phyloP scores from a whole-genome alignment of 768 basidiomycete genomes.

The Kwoniella dejecticola region DNA sequence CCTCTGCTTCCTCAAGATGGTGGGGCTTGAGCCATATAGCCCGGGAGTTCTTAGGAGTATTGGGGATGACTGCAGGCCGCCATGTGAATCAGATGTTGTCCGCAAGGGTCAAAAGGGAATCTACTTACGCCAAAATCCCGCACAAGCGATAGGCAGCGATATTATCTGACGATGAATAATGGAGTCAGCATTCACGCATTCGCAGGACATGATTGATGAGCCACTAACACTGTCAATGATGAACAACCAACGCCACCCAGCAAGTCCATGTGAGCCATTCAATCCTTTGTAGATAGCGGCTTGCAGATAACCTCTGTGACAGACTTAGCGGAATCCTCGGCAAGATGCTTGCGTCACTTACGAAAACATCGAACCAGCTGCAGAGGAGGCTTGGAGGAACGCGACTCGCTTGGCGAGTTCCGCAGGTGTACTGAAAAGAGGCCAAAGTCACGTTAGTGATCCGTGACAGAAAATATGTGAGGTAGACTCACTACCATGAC shows the following conservation, averaged over 20 bases:
- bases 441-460: not conserved
- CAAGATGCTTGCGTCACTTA: slow-evolving; percentile 35
- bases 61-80: not conserved
- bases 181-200: not conserved
- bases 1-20: slow-evolving; percentile 2
- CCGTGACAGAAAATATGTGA: not conserved
- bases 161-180: not conserved
- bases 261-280: slow-evolving; percentile 54
- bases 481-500: slow-evolving; percentile 10
- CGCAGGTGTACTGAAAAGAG: slow-evolving; percentile 35
- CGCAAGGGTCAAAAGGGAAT: not conserved
- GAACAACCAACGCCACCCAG: slow-evolving; percentile 14
- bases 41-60: slow-evolving; percentile 1
- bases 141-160: slow-evolving; percentile 4
- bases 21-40: slow-evolving; percentile 11
- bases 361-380: slow-evolving; percentile 40
- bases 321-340: slow-evolving; percentile 43
- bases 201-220: not conserved
- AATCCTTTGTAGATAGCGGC: slow-evolving; percentile 57
- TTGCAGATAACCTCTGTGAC: slow-evolving; percentile 57
- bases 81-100: not conserved
- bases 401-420: slow-evolving; percentile 58
- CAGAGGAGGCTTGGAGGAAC: slow-evolving; percentile 47
- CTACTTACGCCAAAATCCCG: slow-evolving; percentile 10
- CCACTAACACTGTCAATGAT: not conserved